Base-by-base conservation (phyloP, 108 stramenopile species). In the Phaeodactylum tricornutum region DNA sequence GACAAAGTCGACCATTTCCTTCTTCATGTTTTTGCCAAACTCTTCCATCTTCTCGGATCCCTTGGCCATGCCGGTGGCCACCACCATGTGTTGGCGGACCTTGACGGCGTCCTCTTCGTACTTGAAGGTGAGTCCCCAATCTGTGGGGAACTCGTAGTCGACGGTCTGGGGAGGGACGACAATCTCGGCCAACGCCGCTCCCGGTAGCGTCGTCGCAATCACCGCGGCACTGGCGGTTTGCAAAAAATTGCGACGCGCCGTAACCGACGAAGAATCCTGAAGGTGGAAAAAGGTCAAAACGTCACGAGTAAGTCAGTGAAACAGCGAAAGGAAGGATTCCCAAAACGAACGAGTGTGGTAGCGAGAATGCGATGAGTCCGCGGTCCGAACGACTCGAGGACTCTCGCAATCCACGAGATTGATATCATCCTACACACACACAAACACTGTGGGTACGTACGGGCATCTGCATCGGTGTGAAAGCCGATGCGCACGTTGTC, bases 1-100 rank as follows among this genome's bases (percentile, higher is more conserved):
- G 6, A 83, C 95, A 66, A 96, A 96, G 69, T 96, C 95, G 39
- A 88, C 72, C 95, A 96, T 96, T 77, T 96, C 93, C 77, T 94
- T 93, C 71, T 93, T 93, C 68, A 85, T 72, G 67, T 92, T 91
- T 62, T 81, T 84, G 32, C 91, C 95, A 54, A 71, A 91, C 43
- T 90, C 87, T 50, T 93, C 89, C 82, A 91, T 90, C 51, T 82
- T 69, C 16, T 71, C 70, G 27, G 92, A 59, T 29, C 92, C 92
- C 86, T 94, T 94, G 41, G 77, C 92, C 21, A 94, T 69, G 26
- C 79, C 79, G 1, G 85, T 87, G 27, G 84, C 86, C 16, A 72
- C 53, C 55, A 74, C 67, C 95, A 96, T 96, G 84, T 96, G 93
- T 5, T 60, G 59, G 34, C 92, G 87, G 24, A 96, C 89, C 55